Conservation (phyloP, 2,329 filamentous ascomycete species). For the Cladosporium sp. region DNA sequence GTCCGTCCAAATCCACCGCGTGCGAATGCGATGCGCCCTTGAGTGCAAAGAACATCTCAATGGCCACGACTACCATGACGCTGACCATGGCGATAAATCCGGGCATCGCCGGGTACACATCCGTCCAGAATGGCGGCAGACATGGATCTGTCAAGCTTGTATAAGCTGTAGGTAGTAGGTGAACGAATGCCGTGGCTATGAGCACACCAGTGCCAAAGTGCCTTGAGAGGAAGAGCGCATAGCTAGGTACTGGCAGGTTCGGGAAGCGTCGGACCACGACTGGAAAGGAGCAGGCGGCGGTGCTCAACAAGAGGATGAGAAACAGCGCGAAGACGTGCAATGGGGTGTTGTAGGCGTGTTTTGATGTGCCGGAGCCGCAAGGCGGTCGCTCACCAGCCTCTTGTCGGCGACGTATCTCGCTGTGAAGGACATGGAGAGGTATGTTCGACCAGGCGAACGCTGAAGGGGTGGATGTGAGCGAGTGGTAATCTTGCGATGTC, state of each 20-base stretch:
- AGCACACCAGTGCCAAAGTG: constrained; percentile 61
- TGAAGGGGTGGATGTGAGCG: constrained; percentile 23
- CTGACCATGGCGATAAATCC: constrained; percentile 80
- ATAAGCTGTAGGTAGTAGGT: constrained; percentile 64
- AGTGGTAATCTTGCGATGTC: not conserved
- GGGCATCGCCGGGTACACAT: constrained; percentile 75
- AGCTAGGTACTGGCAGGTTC: constrained; percentile 58
- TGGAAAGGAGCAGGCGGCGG: constrained; percentile 61
- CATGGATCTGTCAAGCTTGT: constrained; percentile 62
- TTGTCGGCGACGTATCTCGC: constrained; percentile 47
- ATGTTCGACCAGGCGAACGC: constrained; percentile 39
- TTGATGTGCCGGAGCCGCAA: constrained; percentile 52
- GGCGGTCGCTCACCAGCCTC: constrained; percentile 46
- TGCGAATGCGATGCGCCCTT: constrained; percentile 63
- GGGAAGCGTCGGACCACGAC: constrained; percentile 61
- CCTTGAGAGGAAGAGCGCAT: constrained; percentile 59
- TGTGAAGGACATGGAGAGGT: constrained; percentile 47
- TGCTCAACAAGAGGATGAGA: constrained; percentile 57
- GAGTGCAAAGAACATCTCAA: constrained; percentile 87
- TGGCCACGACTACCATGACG: constrained; percentile 76
- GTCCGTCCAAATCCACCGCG: constrained; percentile 39
- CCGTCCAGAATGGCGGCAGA: constrained; percentile 75
- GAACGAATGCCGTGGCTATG: constrained; percentile 59
- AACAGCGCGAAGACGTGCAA: constrained; percentile 60
- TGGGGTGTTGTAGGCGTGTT: constrained; percentile 55